A percentile compares a stretch with the other conserved stretches of the same genome.
phyloP scores from a whole-genome alignment of 2,329 filamentous ascomycete genomes.

The Emydomyces testavorans region DNA sequence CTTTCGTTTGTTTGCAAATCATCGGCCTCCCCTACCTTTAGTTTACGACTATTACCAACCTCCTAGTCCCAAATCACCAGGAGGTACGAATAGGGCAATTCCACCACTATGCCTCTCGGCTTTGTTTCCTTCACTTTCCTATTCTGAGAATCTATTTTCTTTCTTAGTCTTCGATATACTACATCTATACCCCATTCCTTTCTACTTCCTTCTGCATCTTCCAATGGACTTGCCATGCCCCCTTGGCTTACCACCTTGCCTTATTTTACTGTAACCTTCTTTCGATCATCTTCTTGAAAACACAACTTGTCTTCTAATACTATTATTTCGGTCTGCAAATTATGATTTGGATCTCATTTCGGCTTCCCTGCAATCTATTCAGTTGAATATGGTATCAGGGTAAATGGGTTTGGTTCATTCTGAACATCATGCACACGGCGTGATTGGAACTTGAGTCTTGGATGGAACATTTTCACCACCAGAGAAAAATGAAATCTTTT shows the following conservation, averaged over 20 bases:
- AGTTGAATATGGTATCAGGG: not conserved
- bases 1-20: not conserved
- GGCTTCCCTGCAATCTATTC: not conserved
- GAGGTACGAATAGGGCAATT: no score
- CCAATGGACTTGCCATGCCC: not conserved
- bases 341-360: not conserved
- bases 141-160: no score
- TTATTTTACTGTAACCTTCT: constrained; percentile 6
- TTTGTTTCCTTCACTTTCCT: not conserved
- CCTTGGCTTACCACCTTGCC: not conserved
- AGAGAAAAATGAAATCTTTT: not conserved
- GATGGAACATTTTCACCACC: not conserved
- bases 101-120: not conserved
- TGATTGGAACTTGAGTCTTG: not conserved
- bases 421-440: not conserved
- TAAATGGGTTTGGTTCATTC: not conserved
- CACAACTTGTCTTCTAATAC: not conserved
- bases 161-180: not conserved
- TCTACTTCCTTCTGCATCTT: not conserved
- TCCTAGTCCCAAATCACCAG: no score
- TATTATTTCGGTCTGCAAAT: constrained; percentile 3
- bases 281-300: not conserved
- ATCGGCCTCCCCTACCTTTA: no score
- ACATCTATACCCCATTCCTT: constrained; percentile 2
- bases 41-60: no score